Evolutionary conservation across 2,329 filamentous ascomycete genomes (phyloP).

Genomic region (Canariomyces notabilis): DNA sequence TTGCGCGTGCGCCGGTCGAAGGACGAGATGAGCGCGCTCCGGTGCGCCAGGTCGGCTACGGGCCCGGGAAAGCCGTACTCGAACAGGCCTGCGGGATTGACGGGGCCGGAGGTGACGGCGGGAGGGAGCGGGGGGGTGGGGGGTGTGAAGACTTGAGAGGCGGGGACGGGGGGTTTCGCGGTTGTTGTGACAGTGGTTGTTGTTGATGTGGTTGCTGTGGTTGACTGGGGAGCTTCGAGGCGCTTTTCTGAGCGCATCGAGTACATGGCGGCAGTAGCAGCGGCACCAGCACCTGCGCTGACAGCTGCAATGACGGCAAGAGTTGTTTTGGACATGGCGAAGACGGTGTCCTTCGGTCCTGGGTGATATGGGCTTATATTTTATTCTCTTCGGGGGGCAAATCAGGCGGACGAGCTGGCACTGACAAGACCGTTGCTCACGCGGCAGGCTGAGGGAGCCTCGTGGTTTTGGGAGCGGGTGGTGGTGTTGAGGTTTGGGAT

Average conservation of each 20-base stretch:
- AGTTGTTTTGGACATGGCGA: conserved; percentile 71
- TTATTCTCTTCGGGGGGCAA: not conserved
- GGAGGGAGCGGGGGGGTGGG: not conserved
- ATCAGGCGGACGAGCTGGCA: not conserved
- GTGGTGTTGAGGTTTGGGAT: not conserved
- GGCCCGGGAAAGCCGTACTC: conserved; percentile 92
- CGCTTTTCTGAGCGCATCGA: conserved; percentile 50
- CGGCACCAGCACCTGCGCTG: conserved; percentile 71
- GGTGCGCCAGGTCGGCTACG: conserved; percentile 72
- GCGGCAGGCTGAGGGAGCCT: not conserved
- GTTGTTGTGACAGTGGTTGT: conserved; percentile 27
- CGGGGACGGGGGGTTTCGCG: conserved; percentile 22
- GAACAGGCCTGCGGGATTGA: conserved; percentile 72
- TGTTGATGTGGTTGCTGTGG: conserved; percentile 36
- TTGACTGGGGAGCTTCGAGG: conserved; percentile 50
- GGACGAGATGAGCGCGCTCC: conserved; percentile 73
- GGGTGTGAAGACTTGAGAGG: conserved; percentile 30
- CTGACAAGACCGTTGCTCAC: not conserved
- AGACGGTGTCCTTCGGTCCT: not conserved
- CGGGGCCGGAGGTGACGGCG: conserved; percentile 28
- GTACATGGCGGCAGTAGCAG: conserved; percentile 65
- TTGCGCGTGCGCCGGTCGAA: conserved; percentile 90
- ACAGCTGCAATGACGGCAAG: conserved; percentile 70
- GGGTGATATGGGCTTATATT: conserved; percentile 1
- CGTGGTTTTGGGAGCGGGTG: not conserved